Conservation (phyloP, 2,329 filamentous ascomycete species). For the Colletotrichum sp. region DNA sequence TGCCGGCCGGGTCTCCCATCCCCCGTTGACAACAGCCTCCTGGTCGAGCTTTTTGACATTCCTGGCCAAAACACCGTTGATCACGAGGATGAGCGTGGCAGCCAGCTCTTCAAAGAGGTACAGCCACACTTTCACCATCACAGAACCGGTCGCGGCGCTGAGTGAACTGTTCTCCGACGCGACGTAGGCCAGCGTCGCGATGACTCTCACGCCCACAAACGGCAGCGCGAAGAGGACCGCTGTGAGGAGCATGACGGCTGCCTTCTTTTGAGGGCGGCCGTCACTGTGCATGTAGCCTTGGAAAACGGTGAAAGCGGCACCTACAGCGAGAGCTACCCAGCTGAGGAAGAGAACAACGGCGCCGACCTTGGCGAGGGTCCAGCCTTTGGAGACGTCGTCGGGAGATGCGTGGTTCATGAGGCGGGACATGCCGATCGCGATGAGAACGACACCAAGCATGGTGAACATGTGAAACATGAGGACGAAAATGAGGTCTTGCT, state of each 20-base stretch:
- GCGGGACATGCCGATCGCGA: background rate
- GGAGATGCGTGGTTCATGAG: background rate
- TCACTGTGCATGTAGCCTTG: background rate
- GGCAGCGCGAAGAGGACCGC: background rate
- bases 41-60: background rate
- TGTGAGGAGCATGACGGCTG: background rate
- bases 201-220: background rate
- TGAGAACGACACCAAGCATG: background rate
- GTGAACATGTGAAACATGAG: background rate
- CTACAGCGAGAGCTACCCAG: background rate
- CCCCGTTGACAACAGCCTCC: background rate
- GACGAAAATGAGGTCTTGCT: background rate
- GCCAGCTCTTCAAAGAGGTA: background rate
- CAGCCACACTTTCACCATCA: background rate
- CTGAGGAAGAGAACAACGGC: background rate
- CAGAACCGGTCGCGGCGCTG: background rate
- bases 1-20: background rate
- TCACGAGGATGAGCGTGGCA: background rate
- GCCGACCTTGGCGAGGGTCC: background rate
- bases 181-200: background rate
- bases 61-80: background rate
- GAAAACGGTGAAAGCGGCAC: background rate
- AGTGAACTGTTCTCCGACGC: background rate
- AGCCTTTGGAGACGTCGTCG: background rate
- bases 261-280: background rate